Conservation (phyloP, 1,284 basidiomycete genomes). For the Exobasidium cylindrosporum region DNA sequence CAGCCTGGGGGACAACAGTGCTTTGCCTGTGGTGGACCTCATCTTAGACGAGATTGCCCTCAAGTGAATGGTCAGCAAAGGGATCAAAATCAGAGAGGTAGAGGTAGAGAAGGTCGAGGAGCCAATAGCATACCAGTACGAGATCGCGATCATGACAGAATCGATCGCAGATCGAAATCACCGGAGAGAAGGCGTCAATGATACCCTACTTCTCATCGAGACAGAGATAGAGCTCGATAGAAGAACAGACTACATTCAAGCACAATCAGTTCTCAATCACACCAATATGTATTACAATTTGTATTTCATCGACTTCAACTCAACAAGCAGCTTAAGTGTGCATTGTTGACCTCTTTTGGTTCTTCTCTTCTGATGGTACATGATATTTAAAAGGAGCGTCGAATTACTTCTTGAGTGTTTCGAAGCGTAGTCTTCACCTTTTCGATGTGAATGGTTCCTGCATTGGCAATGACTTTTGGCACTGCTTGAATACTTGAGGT, state of each 20-base stretch:
- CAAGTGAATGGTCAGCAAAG: not conserved
- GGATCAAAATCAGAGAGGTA: constrained; percentile 8
- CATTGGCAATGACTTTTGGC: not conserved
- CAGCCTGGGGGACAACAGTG: constrained; percentile 62
- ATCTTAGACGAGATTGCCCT: constrained; percentile 18
- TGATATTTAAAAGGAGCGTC: constrained; percentile 3
- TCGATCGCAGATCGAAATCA: not conserved
- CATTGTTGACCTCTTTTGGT: too few species aligned
- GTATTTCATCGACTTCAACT: too few species aligned
- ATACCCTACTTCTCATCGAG: not conserved
- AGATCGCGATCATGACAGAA: constrained; percentile 1
- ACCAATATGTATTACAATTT: too few species aligned
- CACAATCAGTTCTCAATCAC: too few species aligned
- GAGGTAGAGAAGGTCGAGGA: constrained; percentile 16
- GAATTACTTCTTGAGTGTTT: constrained; percentile 7
- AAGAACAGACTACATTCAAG: not conserved
- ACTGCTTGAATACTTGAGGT: not conserved
- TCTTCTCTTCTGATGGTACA: too few species aligned
- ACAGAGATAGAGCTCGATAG: not conserved
- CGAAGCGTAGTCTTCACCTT: not conserved
- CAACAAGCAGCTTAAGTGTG: too few species aligned
- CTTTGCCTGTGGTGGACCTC: constrained; percentile 59
- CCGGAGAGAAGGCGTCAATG: not conserved
- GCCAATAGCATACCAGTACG: not conserved
- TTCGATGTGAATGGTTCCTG: not conserved